A percentile compares a stretch with the other conserved stretches of the same genome.
phyloP scores from a whole-genome alignment of 331 rosid genomes.

The Quercus phellos region DNA sequence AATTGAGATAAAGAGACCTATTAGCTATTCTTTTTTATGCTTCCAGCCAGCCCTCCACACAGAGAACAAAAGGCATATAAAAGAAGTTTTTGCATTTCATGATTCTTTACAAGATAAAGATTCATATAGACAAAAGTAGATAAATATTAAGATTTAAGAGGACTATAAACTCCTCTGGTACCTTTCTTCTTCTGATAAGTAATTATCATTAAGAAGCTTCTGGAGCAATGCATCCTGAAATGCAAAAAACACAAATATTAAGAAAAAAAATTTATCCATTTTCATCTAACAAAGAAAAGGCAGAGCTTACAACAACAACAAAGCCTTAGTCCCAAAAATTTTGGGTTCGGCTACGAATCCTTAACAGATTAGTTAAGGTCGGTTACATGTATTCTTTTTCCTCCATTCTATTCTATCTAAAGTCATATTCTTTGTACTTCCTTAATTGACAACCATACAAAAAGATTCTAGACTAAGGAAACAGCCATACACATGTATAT shows the following conservation, averaged over 20 bases:
- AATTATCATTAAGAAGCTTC: constrained; percentile 58
- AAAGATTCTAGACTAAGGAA: not conserved
- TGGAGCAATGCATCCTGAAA: constrained; percentile 82
- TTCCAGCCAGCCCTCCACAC: not conserved
- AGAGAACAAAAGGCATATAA: not conserved
- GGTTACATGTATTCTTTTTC: too few relatives aligned
- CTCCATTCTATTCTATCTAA: too few relatives aligned
- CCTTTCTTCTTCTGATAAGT: constrained; percentile 81
- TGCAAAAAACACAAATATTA: constrained; percentile 18
- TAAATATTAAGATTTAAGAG: constrained; percentile 1
- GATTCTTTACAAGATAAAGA: constrained; percentile 16
- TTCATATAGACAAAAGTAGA: not conserved
- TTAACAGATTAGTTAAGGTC: too few relatives aligned
- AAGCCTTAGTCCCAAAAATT: not conserved
- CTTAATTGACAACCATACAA: not conserved
- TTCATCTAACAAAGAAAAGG: not conserved
- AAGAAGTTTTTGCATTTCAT: not conserved
- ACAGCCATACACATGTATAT: not conserved
- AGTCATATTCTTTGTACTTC: too few relatives aligned
- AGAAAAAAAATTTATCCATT: not conserved
- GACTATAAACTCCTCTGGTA: constrained; percentile 26
- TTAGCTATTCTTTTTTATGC: not conserved
- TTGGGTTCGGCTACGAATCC: too few relatives aligned
- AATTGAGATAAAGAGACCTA: not conserved
- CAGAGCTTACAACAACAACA: not conserved